A percentile compares a stretch with the other conserved stretches of the same genome.
Conservation (phyloP, 2,329 filamentous ascomycete genomes). For the Acephala macrosclerotiorum region DNA sequence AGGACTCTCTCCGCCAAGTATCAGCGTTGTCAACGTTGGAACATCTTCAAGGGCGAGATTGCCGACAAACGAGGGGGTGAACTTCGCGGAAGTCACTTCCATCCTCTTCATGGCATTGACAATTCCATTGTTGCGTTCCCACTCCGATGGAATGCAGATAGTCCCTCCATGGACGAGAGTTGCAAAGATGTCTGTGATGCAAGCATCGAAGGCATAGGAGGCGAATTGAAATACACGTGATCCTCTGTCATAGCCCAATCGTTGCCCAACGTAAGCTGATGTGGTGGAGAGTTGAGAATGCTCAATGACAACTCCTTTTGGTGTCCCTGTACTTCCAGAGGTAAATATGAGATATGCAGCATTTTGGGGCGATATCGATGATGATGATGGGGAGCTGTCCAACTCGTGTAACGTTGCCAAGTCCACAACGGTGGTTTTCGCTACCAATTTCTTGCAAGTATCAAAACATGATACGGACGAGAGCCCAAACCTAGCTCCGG, state of each 20-base stretch:
- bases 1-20: slow-evolving; percentile 50
- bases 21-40: slow-evolving; percentile 71
- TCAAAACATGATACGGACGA: slow-evolving; percentile 16
- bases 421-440: slow-evolving; percentile 2
- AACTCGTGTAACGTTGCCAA: background rate
- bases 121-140: slow-evolving; percentile 33
- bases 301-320: slow-evolving; percentile 31
- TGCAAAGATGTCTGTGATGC: slow-evolving; percentile 31
- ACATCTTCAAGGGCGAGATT: slow-evolving; percentile 86
- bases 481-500: slow-evolving; percentile 7
- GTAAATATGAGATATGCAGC: slow-evolving; percentile 34
- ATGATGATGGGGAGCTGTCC: background rate
- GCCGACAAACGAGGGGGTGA: slow-evolving; percentile 66
- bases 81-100: slow-evolving; percentile 28
- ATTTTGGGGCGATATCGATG: slow-evolving; percentile 8
- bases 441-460: slow-evolving; percentile 2
- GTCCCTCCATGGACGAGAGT: slow-evolving; percentile 32
- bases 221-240: slow-evolving; percentile 34
- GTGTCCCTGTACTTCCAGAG: slow-evolving; percentile 37
- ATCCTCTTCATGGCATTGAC: slow-evolving; percentile 27
- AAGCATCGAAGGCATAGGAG: slow-evolving; percentile 34
- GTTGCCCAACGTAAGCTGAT: background rate
- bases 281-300: slow-evolving; percentile 3
- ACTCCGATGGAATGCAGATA: slow-evolving; percentile 35
- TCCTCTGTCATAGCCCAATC: background rate